Conservation (phyloP, 2,329 filamentous ascomycete species). For the Alternaria triticina region DNA sequence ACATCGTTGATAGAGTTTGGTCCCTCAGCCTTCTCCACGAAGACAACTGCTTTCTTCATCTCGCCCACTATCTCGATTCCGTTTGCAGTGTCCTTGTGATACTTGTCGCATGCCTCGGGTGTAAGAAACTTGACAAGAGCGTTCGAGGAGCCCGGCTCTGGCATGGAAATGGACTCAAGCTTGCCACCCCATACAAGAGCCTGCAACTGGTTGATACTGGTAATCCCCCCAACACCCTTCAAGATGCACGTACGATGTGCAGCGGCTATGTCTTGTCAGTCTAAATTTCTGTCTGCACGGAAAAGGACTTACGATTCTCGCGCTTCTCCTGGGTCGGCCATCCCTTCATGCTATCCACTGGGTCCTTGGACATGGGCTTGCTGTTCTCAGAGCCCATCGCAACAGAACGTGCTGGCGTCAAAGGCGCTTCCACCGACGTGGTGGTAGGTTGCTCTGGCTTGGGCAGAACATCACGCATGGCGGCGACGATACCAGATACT, state of each 20-base stretch:
- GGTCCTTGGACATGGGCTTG: conserved; percentile 1
- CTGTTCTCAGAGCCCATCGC: neutral
- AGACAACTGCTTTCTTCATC: conserved; percentile 30
- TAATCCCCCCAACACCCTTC: conserved; percentile 29
- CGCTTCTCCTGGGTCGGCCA: conserved; percentile 43
- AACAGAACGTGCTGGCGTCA: neutral
- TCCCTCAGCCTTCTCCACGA: conserved; percentile 34
- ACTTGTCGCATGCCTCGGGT: conserved; percentile 40
- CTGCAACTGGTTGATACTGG: conserved; percentile 39
- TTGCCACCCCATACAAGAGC: conserved; percentile 48
- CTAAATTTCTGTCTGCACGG: neutral
- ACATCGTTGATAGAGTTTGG: conserved; percentile 49
- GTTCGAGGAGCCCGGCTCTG: conserved; percentile 25
- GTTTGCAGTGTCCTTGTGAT: conserved; percentile 42
- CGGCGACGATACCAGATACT: conserved; percentile 29
- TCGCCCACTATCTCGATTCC: conserved; percentile 35
- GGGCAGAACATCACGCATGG: conserved; percentile 23
- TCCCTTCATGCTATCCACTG: conserved; percentile 16
- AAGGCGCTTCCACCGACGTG: neutral
- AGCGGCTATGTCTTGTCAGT: conserved; percentile 25
- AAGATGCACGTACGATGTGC: conserved; percentile 35
- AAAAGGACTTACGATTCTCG: conserved; percentile 29
- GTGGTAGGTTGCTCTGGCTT: conserved; percentile 12
- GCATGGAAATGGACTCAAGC: conserved; percentile 40
- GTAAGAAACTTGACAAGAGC: conserved; percentile 45